Evolutionary conservation across 352 stramenopile genomes (phyloP).

Genomic region (Blastocystis sp.): DNA sequence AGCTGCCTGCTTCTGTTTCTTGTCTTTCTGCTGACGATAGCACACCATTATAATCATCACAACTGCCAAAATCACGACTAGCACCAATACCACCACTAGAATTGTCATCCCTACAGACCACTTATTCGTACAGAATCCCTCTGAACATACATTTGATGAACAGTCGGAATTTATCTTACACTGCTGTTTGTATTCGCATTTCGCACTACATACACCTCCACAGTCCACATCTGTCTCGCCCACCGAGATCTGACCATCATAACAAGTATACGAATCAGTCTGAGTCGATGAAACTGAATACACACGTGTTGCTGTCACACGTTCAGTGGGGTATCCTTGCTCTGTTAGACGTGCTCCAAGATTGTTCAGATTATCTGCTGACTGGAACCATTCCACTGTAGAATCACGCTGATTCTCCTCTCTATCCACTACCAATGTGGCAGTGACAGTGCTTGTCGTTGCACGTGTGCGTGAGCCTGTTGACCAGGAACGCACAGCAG

Average conservation of each 20-base stretch:
- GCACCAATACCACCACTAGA: background rate
- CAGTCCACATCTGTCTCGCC: slow-evolving; percentile 55
- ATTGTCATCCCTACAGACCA: background rate
- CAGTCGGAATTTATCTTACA: slow-evolving; percentile 10
- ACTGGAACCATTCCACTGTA: background rate
- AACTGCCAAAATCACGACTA: background rate
- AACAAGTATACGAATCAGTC: slow-evolving; percentile 19
- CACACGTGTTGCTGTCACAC: background rate
- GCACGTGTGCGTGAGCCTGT: background rate
- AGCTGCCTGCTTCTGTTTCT: background rate
- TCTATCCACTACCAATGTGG: background rate
- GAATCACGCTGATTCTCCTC: too few species aligned
- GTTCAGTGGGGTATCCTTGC: background rate
- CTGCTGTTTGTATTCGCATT: background rate
- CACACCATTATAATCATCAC: background rate
- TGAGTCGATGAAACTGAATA: background rate
- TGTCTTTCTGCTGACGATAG: background rate
- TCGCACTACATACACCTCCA: slow-evolving; percentile 7
- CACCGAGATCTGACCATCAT: slow-evolving; percentile 1
- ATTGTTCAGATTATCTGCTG: background rate
- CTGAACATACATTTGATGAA: background rate
- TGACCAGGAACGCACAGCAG: background rate
- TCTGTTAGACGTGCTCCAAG: background rate
- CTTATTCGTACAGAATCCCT: background rate
- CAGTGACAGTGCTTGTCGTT: background rate